These are phyloP conservation scores for Discostella stelligera DNA, from an alignment of 352 stramenopile genomes.

Conservation along the genomic window DNA sequence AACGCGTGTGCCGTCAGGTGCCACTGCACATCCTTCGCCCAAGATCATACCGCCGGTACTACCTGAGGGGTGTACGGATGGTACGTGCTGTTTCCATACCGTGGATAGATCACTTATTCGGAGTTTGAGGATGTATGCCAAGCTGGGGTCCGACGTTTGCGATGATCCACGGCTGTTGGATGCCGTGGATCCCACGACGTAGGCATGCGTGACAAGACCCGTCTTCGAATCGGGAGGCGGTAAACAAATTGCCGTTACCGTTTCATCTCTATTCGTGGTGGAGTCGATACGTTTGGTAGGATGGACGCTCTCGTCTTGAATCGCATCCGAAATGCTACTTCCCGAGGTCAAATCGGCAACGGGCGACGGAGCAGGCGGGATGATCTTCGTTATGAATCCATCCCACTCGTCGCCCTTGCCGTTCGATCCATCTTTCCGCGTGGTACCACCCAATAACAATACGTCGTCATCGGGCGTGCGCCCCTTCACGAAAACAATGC, in stretches of 20 bases:
- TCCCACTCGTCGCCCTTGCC: slow-evolving; percentile 30
- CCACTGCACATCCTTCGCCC: slow-evolving; percentile 39
- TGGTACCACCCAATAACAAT: slow-evolving; percentile 38
- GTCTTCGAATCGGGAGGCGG: slow-evolving; percentile 32
- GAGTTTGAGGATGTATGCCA: slow-evolving; percentile 46
- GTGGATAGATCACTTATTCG: slow-evolving; percentile 41
- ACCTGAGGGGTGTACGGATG: slow-evolving; percentile 28
- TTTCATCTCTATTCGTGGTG: slow-evolving; percentile 44
- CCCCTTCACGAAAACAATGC: slow-evolving; percentile 40
- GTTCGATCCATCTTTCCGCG: slow-evolving; percentile 19
- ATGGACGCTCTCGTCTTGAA: slow-evolving; percentile 18
- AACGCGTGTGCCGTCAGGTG: slow-evolving; percentile 31
- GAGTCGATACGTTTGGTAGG: slow-evolving; percentile 46
- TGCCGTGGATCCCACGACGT: slow-evolving; percentile 34
- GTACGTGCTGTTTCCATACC: slow-evolving; percentile 39
- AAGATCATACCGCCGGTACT: slow-evolving; percentile 34
- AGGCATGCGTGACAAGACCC: slow-evolving; percentile 32
- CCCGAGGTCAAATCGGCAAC: slow-evolving; percentile 26
- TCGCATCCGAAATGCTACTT: slow-evolving; percentile 12
- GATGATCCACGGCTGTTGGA: not conserved
- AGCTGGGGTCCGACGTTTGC: slow-evolving; percentile 7
- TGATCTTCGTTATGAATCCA: slow-evolving; percentile 49
- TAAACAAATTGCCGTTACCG: slow-evolving; percentile 35
- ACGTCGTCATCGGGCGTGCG: slow-evolving; percentile 43
- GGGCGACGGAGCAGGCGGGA: slow-evolving; percentile 32